phyloP scores from a whole-genome alignment of 1,284 basidiomycete genomes.

The Cystobasidium sp. region DNA sequence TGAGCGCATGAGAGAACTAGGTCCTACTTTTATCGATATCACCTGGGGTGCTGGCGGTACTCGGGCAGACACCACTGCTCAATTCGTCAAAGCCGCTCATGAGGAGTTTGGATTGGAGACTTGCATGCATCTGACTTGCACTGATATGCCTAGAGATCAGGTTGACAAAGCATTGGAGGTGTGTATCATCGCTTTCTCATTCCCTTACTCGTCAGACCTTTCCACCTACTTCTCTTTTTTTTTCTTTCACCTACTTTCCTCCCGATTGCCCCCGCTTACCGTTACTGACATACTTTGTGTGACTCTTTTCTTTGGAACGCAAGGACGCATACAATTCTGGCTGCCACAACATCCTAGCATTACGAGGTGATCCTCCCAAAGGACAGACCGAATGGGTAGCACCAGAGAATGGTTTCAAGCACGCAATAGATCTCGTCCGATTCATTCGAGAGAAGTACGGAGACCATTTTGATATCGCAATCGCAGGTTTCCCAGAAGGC shows the following conservation, averaged over 20 bases:
- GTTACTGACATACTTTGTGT: no score
- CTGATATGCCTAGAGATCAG: slow-evolving; percentile 88
- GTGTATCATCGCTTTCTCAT: no score
- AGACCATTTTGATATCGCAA: slow-evolving; percentile 86
- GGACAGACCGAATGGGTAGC: slow-evolving; percentile 91
- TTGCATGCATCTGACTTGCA: slow-evolving; percentile 94
- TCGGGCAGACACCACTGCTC: slow-evolving; percentile 58
- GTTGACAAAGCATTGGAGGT: slow-evolving; percentile 84
- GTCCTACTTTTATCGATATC: slow-evolving; percentile 68
- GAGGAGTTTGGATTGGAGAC: slow-evolving; percentile 80
- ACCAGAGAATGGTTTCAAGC: slow-evolving; percentile 80
- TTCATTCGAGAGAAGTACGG: slow-evolving; percentile 89
- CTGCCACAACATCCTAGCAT: slow-evolving; percentile 87
- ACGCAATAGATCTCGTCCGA: slow-evolving; percentile 84
- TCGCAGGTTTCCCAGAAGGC: slow-evolving; percentile 86
- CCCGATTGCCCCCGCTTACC: no score
- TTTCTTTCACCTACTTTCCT: no score
- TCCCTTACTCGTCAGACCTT: no score
- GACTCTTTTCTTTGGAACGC: no score
- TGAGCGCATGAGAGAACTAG: slow-evolving; percentile 93
- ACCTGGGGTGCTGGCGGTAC: slow-evolving; percentile 60
- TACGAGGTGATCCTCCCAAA: slow-evolving; percentile 91
- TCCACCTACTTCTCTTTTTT: no score
- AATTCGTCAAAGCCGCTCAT: slow-evolving; percentile 94
- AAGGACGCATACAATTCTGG: slow-evolving; percentile 80